Evolutionary conservation across 768 basidiomycete genomes (phyloP), one percentile per base, ranked within the genome.

Genomic region (Boletus coccyginus): DNA sequence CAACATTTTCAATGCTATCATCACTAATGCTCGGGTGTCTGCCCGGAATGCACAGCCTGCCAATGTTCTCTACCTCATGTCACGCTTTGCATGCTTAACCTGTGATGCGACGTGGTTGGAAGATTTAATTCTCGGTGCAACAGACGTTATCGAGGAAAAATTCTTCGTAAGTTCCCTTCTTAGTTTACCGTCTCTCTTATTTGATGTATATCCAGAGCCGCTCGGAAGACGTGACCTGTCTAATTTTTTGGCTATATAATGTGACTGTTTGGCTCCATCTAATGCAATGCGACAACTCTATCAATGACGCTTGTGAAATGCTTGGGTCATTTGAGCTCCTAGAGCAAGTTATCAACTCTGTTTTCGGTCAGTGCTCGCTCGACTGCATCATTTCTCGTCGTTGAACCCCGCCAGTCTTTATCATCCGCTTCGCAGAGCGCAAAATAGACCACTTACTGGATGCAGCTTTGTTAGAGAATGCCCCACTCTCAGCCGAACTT

Each of bases 231-330:
- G 73, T 97, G 32, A 85, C 91, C 6, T 86, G 84, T 66, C 79
- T 96, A 27, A 81, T 94, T 35, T 98, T 98, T 72, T 99, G 97
- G 95, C 74, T 96, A 45, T 92, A 94, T 73, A 99, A 99, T 70
- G 81, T 85, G 19, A 92, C 91, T 11, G 73, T 94, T 31, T 90
- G 96, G 81, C 79, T 98, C 16, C 93, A 98, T 74, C 83, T 98
- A 46, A 79, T 99, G 75, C 85, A 88, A 55, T 93, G 90, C 66
- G 92, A 94, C 70, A 81, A 83, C 52, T 82, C 87, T 17, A 85
- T 93, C 62, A 85, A 82, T 55, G 83, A 85, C 56, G 83, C 86
- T 3, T 95, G 92, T 65, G 90, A 94, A 62, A 81, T 90, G 71
- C 75, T 95, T 43, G 91, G 89, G 17, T 86, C 92, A 5, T 88